These are phyloP conservation scores for Larix kaempferi DNA, from an alignment of 75 land plant species.

Conservation along the genomic window DNA sequence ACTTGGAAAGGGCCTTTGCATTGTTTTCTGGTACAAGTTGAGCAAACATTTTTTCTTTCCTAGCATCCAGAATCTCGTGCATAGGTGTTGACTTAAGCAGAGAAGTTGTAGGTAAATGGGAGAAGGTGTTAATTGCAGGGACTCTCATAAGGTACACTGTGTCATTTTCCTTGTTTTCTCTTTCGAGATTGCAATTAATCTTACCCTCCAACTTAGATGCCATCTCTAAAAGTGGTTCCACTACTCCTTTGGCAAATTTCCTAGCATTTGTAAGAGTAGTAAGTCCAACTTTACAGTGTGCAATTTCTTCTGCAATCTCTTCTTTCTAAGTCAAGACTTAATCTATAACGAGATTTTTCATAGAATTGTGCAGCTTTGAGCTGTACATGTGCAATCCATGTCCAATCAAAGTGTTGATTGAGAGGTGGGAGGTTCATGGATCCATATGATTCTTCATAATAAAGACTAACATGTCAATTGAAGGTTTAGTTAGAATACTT, in stretches of 20 bases:
- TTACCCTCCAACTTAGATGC: no score
- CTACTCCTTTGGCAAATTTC: constrained; percentile 73
- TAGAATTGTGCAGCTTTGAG: constrained; percentile 85
- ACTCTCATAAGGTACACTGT: constrained; percentile 97
- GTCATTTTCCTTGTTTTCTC: constrained; percentile 90
- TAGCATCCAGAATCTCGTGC: no score
- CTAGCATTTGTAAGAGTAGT: constrained; percentile 63
- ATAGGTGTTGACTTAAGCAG: constrained; percentile 76
- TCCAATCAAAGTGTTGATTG: no score
- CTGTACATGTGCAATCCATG: constrained; percentile 94
- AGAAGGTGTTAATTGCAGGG: constrained; percentile 58
- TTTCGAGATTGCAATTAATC: constrained; percentile 78
- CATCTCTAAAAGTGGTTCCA: no score
- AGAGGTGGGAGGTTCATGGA: constrained; percentile 60
- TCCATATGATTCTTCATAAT: constrained; percentile 86
- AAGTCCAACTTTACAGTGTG: constrained; percentile 69
- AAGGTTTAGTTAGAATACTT: background rate
- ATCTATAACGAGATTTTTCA: constrained; percentile 87
- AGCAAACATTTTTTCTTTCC: constrained; percentile 88
- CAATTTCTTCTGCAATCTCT: constrained; percentile 96
- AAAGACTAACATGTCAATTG: constrained; percentile 64
- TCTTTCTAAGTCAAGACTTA: constrained; percentile 82
- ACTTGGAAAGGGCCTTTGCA: constrained; percentile 90
- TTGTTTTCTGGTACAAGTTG: constrained; percentile 84
- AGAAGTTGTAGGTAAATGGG: constrained; percentile 75